Base-by-base conservation (phyloP, 2,329 filamentous ascomycete genomes). In the Mollisia scopiformis region DNA sequence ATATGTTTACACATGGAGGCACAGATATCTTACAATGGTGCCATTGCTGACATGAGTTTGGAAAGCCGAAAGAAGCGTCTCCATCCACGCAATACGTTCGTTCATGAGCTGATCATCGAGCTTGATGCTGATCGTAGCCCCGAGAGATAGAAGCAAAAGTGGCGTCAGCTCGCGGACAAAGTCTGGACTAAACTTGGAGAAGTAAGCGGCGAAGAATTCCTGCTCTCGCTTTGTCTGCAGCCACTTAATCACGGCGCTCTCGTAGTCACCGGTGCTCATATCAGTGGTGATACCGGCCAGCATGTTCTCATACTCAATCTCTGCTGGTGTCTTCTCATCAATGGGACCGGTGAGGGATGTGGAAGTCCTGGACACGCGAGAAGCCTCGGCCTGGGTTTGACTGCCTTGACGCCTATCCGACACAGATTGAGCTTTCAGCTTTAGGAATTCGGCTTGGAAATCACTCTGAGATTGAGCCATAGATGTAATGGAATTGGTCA, bases 391-490 rank as follows among this genome's bases (percentile, higher is more conserved):
- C 23, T 59, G 30, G 8, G 50, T 50, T 53, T 62, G 52, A 14
- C 55, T 60, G 19, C 39, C 50, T 25, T 66, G 63, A 28, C 62
- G 64, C 37, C 70, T 76, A 59, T 84, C 79, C 52, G 77, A 78
- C 8, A 77, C 69, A 19, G 79, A 72, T 64, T 82, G 79, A 50
- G 82, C 78, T 66, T 84, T 83, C 65, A 86, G 77, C 73, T 85
- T 86, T 55, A 87, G 75, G 58, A 88, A 80, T 66, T 84, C 83
- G 43, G 83, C 83, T 73, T 93, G 89, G 66, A 92, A 86, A 58
- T 89, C 83, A 3, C 84, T 77, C 75, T 93, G 90, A 1, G 84
- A 83, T 5, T 84, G 77, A 5, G 87, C 87, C 87, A 94, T 88
- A 13, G 84, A 84, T 39, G 86, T 84, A 25, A 94, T 82, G 47